Base-by-base conservation (phyloP, 1,284 basidiomycete genomes). In the Peniophora sp. region DNA sequence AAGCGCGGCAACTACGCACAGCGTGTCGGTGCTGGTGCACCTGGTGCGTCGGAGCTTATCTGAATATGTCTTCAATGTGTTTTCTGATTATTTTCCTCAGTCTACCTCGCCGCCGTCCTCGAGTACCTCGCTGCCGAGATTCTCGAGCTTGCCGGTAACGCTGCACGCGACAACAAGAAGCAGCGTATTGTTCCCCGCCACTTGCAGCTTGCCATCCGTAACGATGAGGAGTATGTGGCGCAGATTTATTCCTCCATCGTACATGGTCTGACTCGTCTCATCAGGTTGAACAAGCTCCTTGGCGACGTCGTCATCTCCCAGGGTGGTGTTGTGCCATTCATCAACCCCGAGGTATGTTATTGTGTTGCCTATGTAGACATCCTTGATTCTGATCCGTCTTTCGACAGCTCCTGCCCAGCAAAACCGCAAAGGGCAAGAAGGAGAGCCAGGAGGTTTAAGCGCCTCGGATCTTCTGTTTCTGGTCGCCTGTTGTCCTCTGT, bases 1-100 rank as follows among this genome's bases (percentile, higher is more conserved):
- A 90, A 90, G 80, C 83, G 81, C 72, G 88, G 89, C 59, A 91
- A 92, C 80, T 92, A 91, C 68, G 85, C 85, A 45, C 81, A 85
- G 64, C 83, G 85, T 66, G 77, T 88, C 55, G 85, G 86, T 71
- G 83, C 82, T 56, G 84, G 84, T 68, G 84, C 88, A 64, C 88
- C 82, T 65, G 87, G 82, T 87, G 65, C 59, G 80, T 64, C n/a
- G 14, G 35, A 3, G 1, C 22, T 11, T 9, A 6, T 36, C 47
- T 1, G 2, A 27, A 32, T 32, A 32, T n/a, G n/a, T n/a, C n/a
- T 32, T 32, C 27, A 32, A 6, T 1, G 23, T 34, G 11, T 39
- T 53, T 24, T 49, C 37, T 22, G 22, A 41, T 10, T 22, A 9
- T 3, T 27, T 10, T 37, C n/a, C 52, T 15, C 67, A 83, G 89